A percentile compares a stretch with the other conserved stretches of the same genome.
Conservation (phyloP, 257 asterid species). For the Cynanchum wilfordii region DNA sequence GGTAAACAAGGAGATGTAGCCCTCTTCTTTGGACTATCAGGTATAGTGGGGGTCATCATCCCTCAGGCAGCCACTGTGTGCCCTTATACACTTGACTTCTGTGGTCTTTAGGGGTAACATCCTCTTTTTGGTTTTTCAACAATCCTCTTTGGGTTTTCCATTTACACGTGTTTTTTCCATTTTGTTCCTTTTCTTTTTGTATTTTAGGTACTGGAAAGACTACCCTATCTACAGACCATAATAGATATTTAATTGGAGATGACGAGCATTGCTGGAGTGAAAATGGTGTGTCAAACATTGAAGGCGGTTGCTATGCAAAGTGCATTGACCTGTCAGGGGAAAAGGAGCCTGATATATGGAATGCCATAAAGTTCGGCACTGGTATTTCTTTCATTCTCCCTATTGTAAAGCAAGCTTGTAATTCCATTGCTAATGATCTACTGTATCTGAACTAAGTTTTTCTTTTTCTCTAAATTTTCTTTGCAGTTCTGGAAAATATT, state of each 20-base stretch:
- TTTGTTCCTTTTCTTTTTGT: slow-evolving; percentile 5
- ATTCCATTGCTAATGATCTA: background rate
- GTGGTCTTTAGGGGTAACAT: slow-evolving; percentile 4
- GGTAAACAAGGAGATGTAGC: slow-evolving; percentile 91
- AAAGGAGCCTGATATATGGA: slow-evolving; percentile 97
- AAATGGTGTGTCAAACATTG: slow-evolving; percentile 85
- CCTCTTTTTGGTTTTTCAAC: background rate
- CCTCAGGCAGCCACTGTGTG: slow-evolving; percentile 20
- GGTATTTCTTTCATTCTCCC: slow-evolving; percentile 32
- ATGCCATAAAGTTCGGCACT: slow-evolving; percentile 86
- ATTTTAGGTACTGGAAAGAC: slow-evolving; percentile 87
- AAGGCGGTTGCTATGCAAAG: slow-evolving; percentile 95
- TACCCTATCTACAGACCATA: slow-evolving; percentile 81
- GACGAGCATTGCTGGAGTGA: slow-evolving; percentile 98
- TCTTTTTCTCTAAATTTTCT: background rate
- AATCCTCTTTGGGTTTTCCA: background rate
- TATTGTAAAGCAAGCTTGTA: background rate
- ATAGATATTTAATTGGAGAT: slow-evolving; percentile 85
- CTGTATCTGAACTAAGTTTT: background rate
- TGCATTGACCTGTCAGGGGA: slow-evolving; percentile 81
- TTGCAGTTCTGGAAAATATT: slow-evolving; percentile 73
- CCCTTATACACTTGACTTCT: slow-evolving; percentile 14
- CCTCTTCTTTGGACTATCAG: slow-evolving; percentile 89
- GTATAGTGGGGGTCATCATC: slow-evolving; percentile 33
- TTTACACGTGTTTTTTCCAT: slow-evolving; percentile 6